phyloP scores from a whole-genome alignment of 495 filamentous ascomycete genomes.

The Apodospora peruviana region DNA sequence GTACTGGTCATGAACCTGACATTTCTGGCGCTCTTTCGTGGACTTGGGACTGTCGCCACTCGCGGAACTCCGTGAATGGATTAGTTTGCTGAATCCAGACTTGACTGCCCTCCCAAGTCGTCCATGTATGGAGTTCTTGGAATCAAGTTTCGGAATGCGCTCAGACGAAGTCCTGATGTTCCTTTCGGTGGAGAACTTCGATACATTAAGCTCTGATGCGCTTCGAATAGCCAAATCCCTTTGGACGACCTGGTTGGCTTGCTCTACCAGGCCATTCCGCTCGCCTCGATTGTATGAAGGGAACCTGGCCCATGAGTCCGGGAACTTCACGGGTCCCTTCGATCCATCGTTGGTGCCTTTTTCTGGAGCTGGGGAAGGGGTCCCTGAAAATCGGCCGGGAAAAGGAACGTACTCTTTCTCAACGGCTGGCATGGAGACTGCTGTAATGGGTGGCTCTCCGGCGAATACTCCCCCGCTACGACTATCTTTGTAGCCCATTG shows the following conservation, averaged over 20 bases:
- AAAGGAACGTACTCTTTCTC: too few species aligned
- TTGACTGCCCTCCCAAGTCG: constrained; percentile 29
- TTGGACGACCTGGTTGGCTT: constrained; percentile 16
- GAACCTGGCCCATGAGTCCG: constrained; percentile 32
- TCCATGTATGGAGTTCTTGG: constrained; percentile 17
- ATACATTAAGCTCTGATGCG: neutral
- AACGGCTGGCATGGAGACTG: too few species aligned
- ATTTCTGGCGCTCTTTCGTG: neutral
- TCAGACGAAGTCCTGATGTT: neutral
- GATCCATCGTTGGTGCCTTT: too few species aligned
- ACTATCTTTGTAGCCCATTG: too few species aligned
- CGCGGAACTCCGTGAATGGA: constrained; percentile 13
- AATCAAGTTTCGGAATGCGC: neutral
- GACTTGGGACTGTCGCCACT: constrained; percentile 3
- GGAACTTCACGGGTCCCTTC: constrained; percentile 3
- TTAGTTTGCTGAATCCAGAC: constrained; percentile 25
- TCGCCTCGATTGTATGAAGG: constrained; percentile 31
- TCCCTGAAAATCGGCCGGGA: too few species aligned
- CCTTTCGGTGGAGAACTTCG: neutral
- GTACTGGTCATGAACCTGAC: neutral
- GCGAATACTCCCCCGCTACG: too few species aligned
- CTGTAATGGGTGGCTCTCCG: too few species aligned
- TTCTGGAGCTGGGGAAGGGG: too few species aligned
- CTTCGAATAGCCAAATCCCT: constrained; percentile 12
- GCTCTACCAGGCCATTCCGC: constrained; percentile 21